Evolutionary conservation across 768 basidiomycete genomes (phyloP), one percentile per base, ranked within the genome.

Genomic region (Mycena chlorophos): DNA sequence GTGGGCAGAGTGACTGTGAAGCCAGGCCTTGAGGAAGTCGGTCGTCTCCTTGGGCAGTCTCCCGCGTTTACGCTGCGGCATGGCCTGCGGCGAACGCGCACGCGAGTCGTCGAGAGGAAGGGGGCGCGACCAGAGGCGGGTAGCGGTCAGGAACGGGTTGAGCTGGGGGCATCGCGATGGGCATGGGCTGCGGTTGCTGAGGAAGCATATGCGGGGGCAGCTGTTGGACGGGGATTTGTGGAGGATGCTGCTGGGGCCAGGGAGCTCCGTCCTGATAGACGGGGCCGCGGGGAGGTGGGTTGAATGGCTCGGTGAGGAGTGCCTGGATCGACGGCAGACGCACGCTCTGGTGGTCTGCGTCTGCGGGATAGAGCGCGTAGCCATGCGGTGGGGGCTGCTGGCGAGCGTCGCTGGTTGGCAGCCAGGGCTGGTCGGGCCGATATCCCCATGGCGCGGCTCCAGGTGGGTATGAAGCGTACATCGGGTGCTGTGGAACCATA

Each of bases 21-120:
- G 75, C 91, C 91, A 93, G 14, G 89, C 85, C 65, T 92, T 91
- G 69, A 94, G 81, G 65, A 84, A 91, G 71, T 94, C 91, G 25
- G 91, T 93, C 29, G 91, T 91, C 73, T 91, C 89, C 75, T 93
- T 93, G 38, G 91, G 91, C 13, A 94, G 81, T 70, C 93, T 91
- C 47, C 91, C 90, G 55, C 91, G 83, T 66, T 91, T 91, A 60
- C 90, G 86, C 40, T 83, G 84, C 5, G 88, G 74, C 37, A 81
- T 70, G 4, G 77, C 56, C 60, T 77, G 80, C 3, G 85, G 80
- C 1, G 84, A 79, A 43, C 82, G 84, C 0, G 81, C 74, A 1
- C 78, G 77, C 4, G 85, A 81, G 51, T 74, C 71, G 29, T 81
- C 71, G 27, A 58, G 53, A 10, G 56, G 56, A 19, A 62, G 56